Base-by-base conservation (phyloP, 1,139 yeast genomes). In the Scheffersomyces illinoinensis region DNA sequence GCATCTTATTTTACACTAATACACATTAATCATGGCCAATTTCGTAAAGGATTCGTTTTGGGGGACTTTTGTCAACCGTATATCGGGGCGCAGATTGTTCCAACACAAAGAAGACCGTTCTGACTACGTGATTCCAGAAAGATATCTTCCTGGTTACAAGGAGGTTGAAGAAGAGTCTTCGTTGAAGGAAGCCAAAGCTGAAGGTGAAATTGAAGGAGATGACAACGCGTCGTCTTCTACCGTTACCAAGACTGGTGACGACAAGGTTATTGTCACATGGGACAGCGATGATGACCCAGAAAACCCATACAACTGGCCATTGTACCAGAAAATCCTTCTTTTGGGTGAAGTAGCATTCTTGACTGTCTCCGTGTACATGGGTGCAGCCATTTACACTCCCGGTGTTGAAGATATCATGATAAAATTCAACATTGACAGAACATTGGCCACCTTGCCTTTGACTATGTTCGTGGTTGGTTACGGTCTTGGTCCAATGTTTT, bases 51-150 rank as follows among this genome's bases (percentile, higher is more conserved):
- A 20, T 17, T 48, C 51, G n/a, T 73, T 72, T 58, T 68, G 66
- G 58, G 80, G 79, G 23, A 66, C 76, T 51, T 24, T 68, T 4
- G 59, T 69, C 4, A 74, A 76, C 59, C 73, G 69, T 57, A 55
- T 71, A 5, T 73, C 79, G 6, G 64, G 66, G 4, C 69, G 71
- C 53, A 75, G 68, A 56, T 57, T 62, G 33, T 70, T 72, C 56
- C 57, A 51, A 5, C 69, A 74, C 57, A 64, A 66, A 33, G 80
- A 76, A 61, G 80, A 76, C 23, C 49, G 57, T 4, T 60, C 66
- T 4, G 75, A 64, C 49, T 76, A 72, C 58, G 68, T 70, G 2
- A 58, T 71, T 2, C 77, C 78, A 0, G 72, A 68, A 24, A 74
- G 70, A 56, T 73, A 75, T 55, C 62, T 64, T 33, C 50, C 57